A percentile compares a stretch with the other conserved stretches of the same genome.
These are phyloP conservation scores for Epichloe sibirici DNA, from an alignment of 2,329 filamentous ascomycete species.

Conservation along the genomic window DNA sequence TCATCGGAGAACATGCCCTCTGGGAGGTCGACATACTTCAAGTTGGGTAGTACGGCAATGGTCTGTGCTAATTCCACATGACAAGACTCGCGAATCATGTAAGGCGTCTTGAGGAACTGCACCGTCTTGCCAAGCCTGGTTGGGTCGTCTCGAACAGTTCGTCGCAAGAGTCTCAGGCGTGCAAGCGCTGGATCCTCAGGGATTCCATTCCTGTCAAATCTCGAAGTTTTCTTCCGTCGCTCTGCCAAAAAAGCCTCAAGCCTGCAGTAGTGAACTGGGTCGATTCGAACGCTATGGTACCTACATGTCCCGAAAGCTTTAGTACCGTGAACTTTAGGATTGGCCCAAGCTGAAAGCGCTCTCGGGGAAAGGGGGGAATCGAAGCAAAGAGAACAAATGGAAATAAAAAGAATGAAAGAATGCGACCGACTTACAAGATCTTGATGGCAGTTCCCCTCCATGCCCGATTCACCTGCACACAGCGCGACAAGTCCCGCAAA, in stretches of 20 bases:
- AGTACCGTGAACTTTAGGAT: not conserved
- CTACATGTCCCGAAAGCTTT: conserved; percentile 28
- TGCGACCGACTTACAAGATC: conserved; percentile 44
- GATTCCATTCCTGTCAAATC: conserved; percentile 65
- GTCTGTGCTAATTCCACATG: conserved; percentile 76
- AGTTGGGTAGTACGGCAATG: conserved; percentile 71
- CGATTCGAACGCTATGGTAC: conserved; percentile 83
- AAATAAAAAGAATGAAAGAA: not conserved
- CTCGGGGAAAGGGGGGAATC: not conserved
- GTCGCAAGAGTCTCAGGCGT: conserved; percentile 66
- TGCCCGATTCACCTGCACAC: conserved; percentile 57
- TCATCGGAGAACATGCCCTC: conserved; percentile 81
- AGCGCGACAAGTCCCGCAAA: conserved; percentile 75
- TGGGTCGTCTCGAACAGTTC: conserved; percentile 68
- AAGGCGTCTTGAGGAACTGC: conserved; percentile 74
- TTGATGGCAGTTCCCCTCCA: conserved; percentile 49
- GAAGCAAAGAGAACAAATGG: not conserved
- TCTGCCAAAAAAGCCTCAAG: conserved; percentile 73
- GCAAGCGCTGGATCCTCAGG: conserved; percentile 68
- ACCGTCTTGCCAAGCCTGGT: conserved; percentile 57
- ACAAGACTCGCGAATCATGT: conserved; percentile 84
- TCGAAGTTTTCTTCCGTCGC: conserved; percentile 60
- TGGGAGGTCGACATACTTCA: conserved; percentile 83
- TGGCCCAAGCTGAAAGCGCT: no score
- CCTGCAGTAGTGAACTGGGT: conserved; percentile 87